Percentiles rank a stretch among this genome's conserved stretches.
These are phyloP conservation scores for Eurotiales sp. DNA, from an alignment of 2,329 filamentous ascomycete genomes.

Conservation along the genomic window DNA sequence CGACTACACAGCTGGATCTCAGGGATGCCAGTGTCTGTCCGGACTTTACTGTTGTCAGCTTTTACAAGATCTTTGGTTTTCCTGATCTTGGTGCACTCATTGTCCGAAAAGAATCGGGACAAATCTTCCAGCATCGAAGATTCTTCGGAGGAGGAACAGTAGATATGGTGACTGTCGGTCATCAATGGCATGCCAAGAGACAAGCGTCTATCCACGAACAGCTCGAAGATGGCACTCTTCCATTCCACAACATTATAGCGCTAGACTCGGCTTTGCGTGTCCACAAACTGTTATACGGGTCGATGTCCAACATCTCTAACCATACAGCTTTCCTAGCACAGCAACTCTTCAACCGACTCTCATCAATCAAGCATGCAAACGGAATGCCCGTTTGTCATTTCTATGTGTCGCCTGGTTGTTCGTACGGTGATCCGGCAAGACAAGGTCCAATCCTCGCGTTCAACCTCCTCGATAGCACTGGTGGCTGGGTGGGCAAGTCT, in stretches of 20 bases:
- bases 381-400: conserved; percentile 61
- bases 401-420: conserved; percentile 49
- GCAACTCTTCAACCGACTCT: conserved; percentile 57
- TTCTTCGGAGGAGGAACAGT: conserved; percentile 97
- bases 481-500: conserved; percentile 72
- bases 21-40: conserved; percentile 59
- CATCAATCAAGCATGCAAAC: conserved; percentile 65
- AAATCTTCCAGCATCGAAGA: conserved; percentile 61
- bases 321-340: conserved; percentile 67
- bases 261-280: conserved; percentile 69
- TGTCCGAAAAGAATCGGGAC: conserved; percentile 66
- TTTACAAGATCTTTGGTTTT: conserved; percentile 98
- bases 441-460: conserved; percentile 79
- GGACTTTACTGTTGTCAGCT: conserved; percentile 82
- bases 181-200: conserved; percentile 81
- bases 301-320: conserved; percentile 63
- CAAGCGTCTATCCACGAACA: conserved; percentile 68
- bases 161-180: conserved; percentile 76
- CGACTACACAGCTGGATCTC: conserved; percentile 73
- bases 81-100: conserved; percentile 85
- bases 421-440: conserved; percentile 41
- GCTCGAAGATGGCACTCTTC: conserved; percentile 86
- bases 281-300: conserved; percentile 66
- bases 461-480: conserved; percentile 67
- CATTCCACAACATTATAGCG: conserved; percentile 85